A percentile compares a stretch with the other conserved stretches of the same genome.
Conservation (phyloP, 2,329 filamentous ascomycete genomes). For the Dactylellina sp. region DNA sequence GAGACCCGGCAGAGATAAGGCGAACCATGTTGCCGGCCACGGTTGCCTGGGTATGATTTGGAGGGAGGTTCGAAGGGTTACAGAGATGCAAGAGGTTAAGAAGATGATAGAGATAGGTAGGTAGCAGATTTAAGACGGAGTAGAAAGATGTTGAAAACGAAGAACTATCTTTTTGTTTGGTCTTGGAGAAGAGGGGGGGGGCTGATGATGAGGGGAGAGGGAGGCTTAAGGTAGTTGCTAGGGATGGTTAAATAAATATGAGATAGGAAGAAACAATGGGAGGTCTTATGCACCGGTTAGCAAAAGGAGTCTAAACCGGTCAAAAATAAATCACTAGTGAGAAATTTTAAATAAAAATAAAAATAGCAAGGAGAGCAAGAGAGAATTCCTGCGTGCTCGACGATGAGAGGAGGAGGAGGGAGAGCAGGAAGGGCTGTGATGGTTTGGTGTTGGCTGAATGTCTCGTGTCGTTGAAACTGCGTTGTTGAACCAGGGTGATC, state of each 20-base stretch:
- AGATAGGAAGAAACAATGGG: conserved; percentile 14
- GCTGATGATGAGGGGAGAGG: background rate
- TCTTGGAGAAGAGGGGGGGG: background rate
- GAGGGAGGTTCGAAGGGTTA: background rate
- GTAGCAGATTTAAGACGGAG: background rate
- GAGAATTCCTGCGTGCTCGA: conserved; percentile 44
- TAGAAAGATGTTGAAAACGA: background rate
- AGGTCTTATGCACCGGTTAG: conserved; percentile 17
- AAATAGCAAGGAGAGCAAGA: background rate
- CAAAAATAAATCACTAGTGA: background rate
- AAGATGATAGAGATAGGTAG: background rate
- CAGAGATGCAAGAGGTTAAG: background rate
- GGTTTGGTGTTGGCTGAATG: conserved; percentile 38
- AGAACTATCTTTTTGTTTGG: background rate
- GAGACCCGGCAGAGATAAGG: conserved; percentile 52
- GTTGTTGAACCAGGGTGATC: conserved; percentile 52
- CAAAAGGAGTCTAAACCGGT: conserved; percentile 4
- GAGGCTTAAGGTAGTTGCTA: background rate
- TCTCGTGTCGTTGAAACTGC: conserved; percentile 55
- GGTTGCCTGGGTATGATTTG: conserved; percentile 35
- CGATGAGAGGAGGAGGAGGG: conserved; percentile 36
- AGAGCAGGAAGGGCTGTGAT: background rate
- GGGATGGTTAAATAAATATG: background rate
- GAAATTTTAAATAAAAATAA: background rate
- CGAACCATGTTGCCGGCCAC: conserved; percentile 57